phyloP scores from a whole-genome alignment of 495 filamentous ascomycete genomes.

The Penicillium robsamsonii region DNA sequence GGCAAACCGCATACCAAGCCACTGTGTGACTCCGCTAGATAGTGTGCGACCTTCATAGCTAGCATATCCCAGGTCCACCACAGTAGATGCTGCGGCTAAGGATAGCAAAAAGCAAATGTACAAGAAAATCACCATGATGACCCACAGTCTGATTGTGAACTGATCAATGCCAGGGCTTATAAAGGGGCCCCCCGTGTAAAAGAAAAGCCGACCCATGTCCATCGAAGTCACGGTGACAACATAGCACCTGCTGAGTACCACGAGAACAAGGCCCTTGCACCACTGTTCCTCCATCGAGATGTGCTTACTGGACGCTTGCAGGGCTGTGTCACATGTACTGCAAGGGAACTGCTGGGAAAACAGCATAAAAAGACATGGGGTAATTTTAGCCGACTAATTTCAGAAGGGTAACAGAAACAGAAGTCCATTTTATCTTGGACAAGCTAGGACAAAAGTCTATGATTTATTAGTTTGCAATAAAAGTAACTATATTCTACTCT shows the following conservation, averaged over 20 bases:
- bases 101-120: constrained; percentile 20
- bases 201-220: constrained; percentile 4
- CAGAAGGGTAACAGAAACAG: background rate
- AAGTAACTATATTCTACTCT: too few relatives aligned
- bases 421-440: background rate
- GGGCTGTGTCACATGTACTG: constrained; percentile 1
- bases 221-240: background rate
- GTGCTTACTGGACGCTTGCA: background rate
- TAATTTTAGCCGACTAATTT: background rate
- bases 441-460: too few relatives aligned
- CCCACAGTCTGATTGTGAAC: constrained; percentile 3
- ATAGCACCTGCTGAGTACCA: background rate
- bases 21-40: constrained; percentile 54
- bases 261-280: constrained; percentile 2
- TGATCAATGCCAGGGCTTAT: constrained; percentile 10
- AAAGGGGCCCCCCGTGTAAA: constrained; percentile 9
- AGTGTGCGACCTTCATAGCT: constrained; percentile 38
- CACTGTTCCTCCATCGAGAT: background rate
- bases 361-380: background rate
- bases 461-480: too few relatives aligned
- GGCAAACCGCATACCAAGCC: constrained; percentile 66
- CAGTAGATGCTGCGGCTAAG: constrained; percentile 20
- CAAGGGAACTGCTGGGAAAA: background rate
- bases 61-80: constrained; percentile 45
- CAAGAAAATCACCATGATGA: constrained; percentile 16